Base-by-base conservation (phyloP, 1,139 yeast genomes). In the Yamadazyma dendronema region DNA sequence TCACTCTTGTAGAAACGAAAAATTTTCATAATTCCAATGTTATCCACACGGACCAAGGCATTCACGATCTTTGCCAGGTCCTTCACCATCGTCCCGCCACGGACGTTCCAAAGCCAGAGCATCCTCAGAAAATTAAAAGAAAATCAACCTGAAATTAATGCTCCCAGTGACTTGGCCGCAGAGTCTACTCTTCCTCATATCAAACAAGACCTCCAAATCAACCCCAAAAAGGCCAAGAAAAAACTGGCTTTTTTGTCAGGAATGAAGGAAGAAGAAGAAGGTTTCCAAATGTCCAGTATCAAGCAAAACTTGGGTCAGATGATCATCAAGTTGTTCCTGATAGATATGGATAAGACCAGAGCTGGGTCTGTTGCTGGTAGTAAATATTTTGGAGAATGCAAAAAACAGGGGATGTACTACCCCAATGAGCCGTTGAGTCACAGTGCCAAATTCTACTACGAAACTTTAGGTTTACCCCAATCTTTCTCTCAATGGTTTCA, bases 401-500 rank as follows among this genome's bases (percentile, higher is more conserved):
- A 88, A 59, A 77, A 72, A 35, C 97, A 86, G 64, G 95, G 89
- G 13, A 65, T 86, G 52, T 84, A 78, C 56, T 84, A 78, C 46
- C 86, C 84, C 13, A 72, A 82, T 46, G 92, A 83, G 56, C 81
- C 79, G 32, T 62, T 83, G 31, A 74, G 82, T 7, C 75, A 73
- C 26, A 76, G 82, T 14, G 90, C 92, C 3, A 62, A 63, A 41
- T 84, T 83, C 51, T 84, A 82, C 67, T 90, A 87, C 55, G 84
- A 85, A 40, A 85, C 92, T 8, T 67, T 92, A 42, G 82, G 78
- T 17, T 69, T 94, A 53, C 97, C 96, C 16, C 74, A 77, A 56
- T 83, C 97, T 0, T 92, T 90, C 56, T 80, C 92, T 17, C 96
- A 89, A 61, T 92, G 97, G 95, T 90, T 84, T 57, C 97, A 90